Conservation (phyloP, 2,329 filamentous ascomycete species). For the Camillea tinctor region DNA sequence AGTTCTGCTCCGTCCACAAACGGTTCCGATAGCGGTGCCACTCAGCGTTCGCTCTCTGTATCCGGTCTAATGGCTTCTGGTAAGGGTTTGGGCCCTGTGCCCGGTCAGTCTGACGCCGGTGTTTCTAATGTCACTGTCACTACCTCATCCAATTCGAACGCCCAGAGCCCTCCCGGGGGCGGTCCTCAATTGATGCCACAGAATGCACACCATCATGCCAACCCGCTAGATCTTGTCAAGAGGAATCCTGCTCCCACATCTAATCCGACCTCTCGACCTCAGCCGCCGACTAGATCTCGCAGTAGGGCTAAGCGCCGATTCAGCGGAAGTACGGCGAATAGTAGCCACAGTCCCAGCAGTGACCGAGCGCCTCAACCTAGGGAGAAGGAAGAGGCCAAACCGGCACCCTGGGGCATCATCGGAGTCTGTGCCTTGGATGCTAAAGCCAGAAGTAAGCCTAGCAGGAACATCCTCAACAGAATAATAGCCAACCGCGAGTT, state of each 20-base stretch:
- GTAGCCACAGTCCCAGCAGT: conserved; percentile 76
- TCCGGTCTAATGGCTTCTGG: conserved; percentile 47
- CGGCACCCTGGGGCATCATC: conserved; percentile 66
- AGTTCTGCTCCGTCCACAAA: conserved; percentile 53
- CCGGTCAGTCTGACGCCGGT: conserved; percentile 49
- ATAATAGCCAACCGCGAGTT: conserved; percentile 90
- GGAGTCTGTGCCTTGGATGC: conserved; percentile 94
- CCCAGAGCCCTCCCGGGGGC: conserved; percentile 41
- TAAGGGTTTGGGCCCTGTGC: conserved; percentile 38
- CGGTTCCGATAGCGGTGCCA: conserved; percentile 48
- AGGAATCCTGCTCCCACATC: conserved; percentile 37
- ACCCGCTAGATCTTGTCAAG: conserved; percentile 47
- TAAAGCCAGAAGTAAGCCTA: conserved; percentile 95
- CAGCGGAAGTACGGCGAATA: conserved; percentile 78
- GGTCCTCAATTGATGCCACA: conserved; percentile 48
- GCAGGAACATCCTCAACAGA: conserved; percentile 90
- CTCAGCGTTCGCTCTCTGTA: conserved; percentile 42
- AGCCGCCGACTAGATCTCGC: conserved; percentile 54
- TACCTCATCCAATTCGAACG: conserved; percentile 46
- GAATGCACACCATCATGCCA: conserved; percentile 38
- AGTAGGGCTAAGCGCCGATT: conserved; percentile 72
- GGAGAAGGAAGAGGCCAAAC: conserved; percentile 61
- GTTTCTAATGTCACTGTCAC: conserved; percentile 54
- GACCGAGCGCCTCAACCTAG: conserved; percentile 57
- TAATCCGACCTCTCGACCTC: conserved; percentile 36